Base-by-base conservation (phyloP, 176 grass and related monocot species). In the Cenchrus americanus region DNA sequence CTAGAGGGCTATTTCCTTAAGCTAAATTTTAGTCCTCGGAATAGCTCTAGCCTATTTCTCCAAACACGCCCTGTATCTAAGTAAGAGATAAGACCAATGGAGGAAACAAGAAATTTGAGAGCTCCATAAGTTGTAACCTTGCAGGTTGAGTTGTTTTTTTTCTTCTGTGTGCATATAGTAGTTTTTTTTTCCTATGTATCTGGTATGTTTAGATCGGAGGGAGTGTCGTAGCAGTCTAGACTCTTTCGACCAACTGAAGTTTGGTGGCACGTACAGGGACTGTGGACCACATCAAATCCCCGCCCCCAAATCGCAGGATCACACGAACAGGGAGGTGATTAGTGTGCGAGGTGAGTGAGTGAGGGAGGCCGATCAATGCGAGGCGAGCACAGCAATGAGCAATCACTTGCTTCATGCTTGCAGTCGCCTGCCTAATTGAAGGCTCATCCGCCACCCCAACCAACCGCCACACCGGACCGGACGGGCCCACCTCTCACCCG, bases 361-460 rank as follows among this genome's bases (percentile, higher is more conserved):
- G 19, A 69, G 41, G 12, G 41, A 44, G 67, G 41, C 21, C 47
- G 67, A 46, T 70, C 46, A 72, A 50, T 71, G 21, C 51, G 53
- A 19, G 68, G 68, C 14, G 8, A 47, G 42, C 66, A 43, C 51
- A 53, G 46, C 34, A 37, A 3, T 37, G 3, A 8, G 46, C 34
- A 37, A 37, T 37, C 34, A 8, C 10, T 48, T 12, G 43, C 43
- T 44, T 6, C 43, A 44, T 44, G 7, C 43, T 9, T 44, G 6
- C 43, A 44, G 7, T 44, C 7, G 43, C 8, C 43, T 44, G 8
- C 47, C 53, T 54, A 44, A 61, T 76, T 61, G 34, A 79, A 80
- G 58, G 74, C 86, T 49, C 78, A 55, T 54, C 48, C 46, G 24
- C 43, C 47, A 14, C 8, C 26, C 77, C 77, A 85, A 81, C 82